Base-by-base conservation (phyloP, 2,329 filamentous ascomycete genomes). In the Arthrobotrys iridis region DNA sequence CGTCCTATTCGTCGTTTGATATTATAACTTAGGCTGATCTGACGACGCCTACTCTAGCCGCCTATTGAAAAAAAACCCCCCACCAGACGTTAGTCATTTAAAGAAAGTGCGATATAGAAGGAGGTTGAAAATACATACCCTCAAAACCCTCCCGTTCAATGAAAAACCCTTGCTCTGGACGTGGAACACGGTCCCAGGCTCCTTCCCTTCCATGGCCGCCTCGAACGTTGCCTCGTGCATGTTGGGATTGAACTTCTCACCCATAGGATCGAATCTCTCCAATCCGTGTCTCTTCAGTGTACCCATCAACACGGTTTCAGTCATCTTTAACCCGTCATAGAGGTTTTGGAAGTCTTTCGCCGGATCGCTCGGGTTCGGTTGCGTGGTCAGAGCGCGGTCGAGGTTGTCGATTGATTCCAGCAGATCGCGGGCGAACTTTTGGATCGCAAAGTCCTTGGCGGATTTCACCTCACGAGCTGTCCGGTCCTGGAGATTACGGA, bases 391-490 rank as follows among this genome's bases (percentile, higher is more conserved):
- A 45, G 95, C 95, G 78, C 93, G 93, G 84, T 99, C 95, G 77
- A 99, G 89, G 87, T 98, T 99, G 85, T 99, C 95, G 81, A 99
- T 90, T 81, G 89, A 93, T 82, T 99, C 95, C 79, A 98, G 88
- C 48, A 99, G 89, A 84, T 99, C 95, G 83, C 93, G 91, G 81
- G 94, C 93, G 84, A 99, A 98, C 79, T 90, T 85, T 82, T 97
- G 93, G 81, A 99, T 95, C 80, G 94, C 95, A 80, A 97, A 99
- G 84, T 96, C 92, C 80, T 90, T 90, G 18, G 94, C 92, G 18
- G 88, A 84, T 83, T 95, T 92, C 82, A 96, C 90, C 79, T 99
- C 95, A 81, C 95, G 93, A 82, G 90, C 88, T 45, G 93, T 96
- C 81, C 95, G 92, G 81, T 97, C 93, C 85, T 98, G 94, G 59